These are phyloP conservation scores for Malbranchea zuffiana DNA, from an alignment of 2,329 filamentous ascomycete species.

Conservation along the genomic window DNA sequence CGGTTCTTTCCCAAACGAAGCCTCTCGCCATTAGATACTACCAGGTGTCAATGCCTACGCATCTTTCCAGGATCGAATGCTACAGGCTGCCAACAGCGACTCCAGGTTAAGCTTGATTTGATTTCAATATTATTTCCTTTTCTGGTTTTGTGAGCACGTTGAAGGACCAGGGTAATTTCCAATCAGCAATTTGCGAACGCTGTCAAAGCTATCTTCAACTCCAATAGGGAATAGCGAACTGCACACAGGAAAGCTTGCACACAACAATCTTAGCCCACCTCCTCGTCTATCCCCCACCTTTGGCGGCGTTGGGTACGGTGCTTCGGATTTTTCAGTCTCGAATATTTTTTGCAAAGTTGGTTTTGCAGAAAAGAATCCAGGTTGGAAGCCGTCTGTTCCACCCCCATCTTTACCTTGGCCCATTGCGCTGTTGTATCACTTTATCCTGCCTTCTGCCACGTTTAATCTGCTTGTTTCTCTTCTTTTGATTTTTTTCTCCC, in stretches of 20 bases:
- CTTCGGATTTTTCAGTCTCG: constrained; percentile 18
- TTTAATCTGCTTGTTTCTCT: background rate
- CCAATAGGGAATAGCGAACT: constrained; percentile 1
- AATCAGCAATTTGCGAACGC: constrained; percentile 16
- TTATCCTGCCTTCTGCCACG: background rate
- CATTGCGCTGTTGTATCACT: background rate
- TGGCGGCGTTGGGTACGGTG: constrained; percentile 20
- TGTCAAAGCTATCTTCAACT: constrained; percentile 14
- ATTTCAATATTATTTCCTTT: constrained; percentile 6
- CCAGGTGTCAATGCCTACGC: background rate
- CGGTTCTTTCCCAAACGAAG: constrained; percentile 3
- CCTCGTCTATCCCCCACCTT: constrained; percentile 12
- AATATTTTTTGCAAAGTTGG: constrained; percentile 10
- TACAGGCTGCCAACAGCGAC: background rate
- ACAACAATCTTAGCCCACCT: constrained; percentile 14
- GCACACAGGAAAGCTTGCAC: too few species aligned
- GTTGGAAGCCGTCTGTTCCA: constrained; percentile 9
- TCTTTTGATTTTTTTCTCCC: background rate
- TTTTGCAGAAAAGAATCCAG: constrained; percentile 8
- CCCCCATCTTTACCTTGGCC: background rate
- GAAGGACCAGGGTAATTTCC: constrained; percentile 13
- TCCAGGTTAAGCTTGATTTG: background rate
- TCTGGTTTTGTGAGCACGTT: constrained; percentile 7
- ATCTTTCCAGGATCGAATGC: background rate
- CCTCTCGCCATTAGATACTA: background rate